These are phyloP conservation scores for Chrysosphaeria jannelii DNA, from an alignment of 2,329 filamentous ascomycete species.

Conservation along the genomic window DNA sequence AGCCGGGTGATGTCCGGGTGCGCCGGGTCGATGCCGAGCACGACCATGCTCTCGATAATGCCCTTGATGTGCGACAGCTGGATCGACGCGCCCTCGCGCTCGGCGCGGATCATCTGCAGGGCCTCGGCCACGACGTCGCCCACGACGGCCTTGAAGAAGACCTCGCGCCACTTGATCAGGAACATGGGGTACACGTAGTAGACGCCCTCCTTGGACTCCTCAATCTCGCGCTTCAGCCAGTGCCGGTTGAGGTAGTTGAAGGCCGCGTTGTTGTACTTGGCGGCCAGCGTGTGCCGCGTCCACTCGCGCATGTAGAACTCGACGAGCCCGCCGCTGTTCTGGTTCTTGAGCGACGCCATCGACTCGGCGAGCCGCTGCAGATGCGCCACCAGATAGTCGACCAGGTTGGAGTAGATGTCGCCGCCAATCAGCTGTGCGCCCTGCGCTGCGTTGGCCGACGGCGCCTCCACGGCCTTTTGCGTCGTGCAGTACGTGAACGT, in stretches of 20 bases:
- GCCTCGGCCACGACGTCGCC: slow-evolving; percentile 85
- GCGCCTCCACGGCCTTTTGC: slow-evolving; percentile 28
- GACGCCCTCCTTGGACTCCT: slow-evolving; percentile 93
- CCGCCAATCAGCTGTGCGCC: slow-evolving; percentile 76
- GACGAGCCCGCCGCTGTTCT: slow-evolving; percentile 71
- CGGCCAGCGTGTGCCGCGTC: slow-evolving; percentile 81
- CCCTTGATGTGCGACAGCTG: slow-evolving; percentile 92
- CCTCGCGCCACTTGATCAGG: slow-evolving; percentile 77
- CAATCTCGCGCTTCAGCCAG: slow-evolving; percentile 97
- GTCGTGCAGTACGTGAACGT: slow-evolving; percentile 99
- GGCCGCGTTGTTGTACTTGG: slow-evolving; percentile 90
- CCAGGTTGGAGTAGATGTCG: slow-evolving; percentile 79
- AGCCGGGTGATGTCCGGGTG: slow-evolving; percentile 84
- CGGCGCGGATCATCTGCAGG: slow-evolving; percentile 82
- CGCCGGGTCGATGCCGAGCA: slow-evolving; percentile 72
- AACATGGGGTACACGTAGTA: slow-evolving; percentile 97
- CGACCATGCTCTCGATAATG: slow-evolving; percentile 89
- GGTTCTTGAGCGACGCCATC: slow-evolving; percentile 30
- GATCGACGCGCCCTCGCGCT: slow-evolving; percentile 90
- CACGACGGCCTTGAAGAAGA: slow-evolving; percentile 63
- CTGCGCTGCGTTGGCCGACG: not conserved
- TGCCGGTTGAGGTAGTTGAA: slow-evolving; percentile 92
- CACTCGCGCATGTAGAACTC: slow-evolving; percentile 91
- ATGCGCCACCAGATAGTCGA: slow-evolving; percentile 54
- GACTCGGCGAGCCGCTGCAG: slow-evolving; percentile 38